Evolutionary conservation across 495 filamentous ascomycete genomes (phyloP), one percentile per base, ranked within the genome.

Genomic region (Thermothielavioides terrestris): DNA sequence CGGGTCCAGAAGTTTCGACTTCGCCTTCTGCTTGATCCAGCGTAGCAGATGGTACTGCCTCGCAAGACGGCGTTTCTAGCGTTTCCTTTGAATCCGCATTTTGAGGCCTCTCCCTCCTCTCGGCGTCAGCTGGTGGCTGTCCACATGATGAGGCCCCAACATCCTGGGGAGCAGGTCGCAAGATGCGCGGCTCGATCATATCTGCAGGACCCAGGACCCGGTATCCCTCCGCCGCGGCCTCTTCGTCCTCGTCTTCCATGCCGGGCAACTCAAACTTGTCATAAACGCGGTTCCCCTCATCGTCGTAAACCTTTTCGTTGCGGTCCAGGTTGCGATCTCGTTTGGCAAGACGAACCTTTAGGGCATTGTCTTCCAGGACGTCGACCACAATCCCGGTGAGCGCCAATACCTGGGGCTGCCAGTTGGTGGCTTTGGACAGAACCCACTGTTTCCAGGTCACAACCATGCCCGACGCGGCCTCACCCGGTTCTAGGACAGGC

Each of bases 401-500:
- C 56, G 81, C 83, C 2, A 73, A 76, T 34, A 94, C 69, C 46
- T 74, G 75, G 1, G 91, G 91, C 46, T 86, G 76, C 84, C 88
- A 94, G 22, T 79, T 84, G 8, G 83, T 88, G 11, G 73, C 79
- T 48, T 79, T 81, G 26, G 85, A 88, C 59, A 89, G 77, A 23
- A 81, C 74, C 46, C 87, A 73, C 47, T 87, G 77, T 56, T 84
- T 87, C 77, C 86, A 98, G 2, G 84, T 82, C 52, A 98, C 80
- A 30, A 90, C 71, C 61, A 84, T 80, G 10, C 84, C 86, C 4
- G 70, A 53, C 30, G 72, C 69, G 15, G 78, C 74, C 27, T 82
- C 72, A 3, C 66, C 73, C 37, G 75, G 64, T 3, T 61, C 60
- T 17, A 95, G 66, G 31, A 63, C 52, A 7, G 79, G 69, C 17